Conservation (phyloP, 2,329 filamentous ascomycete genomes). For the Helotiales sp. region DNA sequence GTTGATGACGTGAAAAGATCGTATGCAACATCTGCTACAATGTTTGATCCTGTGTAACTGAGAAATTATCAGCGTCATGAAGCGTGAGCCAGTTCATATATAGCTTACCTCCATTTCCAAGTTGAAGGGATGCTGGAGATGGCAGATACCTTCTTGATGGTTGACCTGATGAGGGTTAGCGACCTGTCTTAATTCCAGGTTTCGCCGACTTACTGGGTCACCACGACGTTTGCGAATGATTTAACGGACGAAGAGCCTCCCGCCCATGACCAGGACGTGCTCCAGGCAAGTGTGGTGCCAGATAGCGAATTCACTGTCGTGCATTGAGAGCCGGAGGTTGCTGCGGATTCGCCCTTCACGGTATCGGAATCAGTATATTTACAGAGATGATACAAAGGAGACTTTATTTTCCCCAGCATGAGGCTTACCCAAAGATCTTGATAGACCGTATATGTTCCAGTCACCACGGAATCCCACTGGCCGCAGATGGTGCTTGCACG, state of each 20-base stretch:
- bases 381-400: no score
- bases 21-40: constrained; percentile 60
- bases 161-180: no score
- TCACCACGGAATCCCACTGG: constrained; percentile 26
- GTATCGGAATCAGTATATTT: no score
- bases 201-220: no score
- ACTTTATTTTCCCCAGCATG: no score
- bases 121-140: constrained; percentile 39
- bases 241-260: constrained; percentile 40
- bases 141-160: constrained; percentile 36
- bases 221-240: constrained; percentile 42
- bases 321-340: constrained; percentile 41
- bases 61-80: neutral
- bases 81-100: no score
- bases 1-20: constrained; percentile 60
- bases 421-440: constrained; percentile 39
- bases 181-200: no score
- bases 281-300: constrained; percentile 39
- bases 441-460: constrained; percentile 40
- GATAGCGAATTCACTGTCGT: constrained; percentile 37
- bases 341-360: constrained; percentile 29
- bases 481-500: constrained; percentile 34
- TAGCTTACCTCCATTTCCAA: constrained; percentile 41
- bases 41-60: constrained; percentile 46
- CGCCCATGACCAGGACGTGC: constrained; percentile 41